These are phyloP conservation scores for Irpex lacteus DNA, from an alignment of 1,284 basidiomycete genomes.

Conservation along the genomic window DNA sequence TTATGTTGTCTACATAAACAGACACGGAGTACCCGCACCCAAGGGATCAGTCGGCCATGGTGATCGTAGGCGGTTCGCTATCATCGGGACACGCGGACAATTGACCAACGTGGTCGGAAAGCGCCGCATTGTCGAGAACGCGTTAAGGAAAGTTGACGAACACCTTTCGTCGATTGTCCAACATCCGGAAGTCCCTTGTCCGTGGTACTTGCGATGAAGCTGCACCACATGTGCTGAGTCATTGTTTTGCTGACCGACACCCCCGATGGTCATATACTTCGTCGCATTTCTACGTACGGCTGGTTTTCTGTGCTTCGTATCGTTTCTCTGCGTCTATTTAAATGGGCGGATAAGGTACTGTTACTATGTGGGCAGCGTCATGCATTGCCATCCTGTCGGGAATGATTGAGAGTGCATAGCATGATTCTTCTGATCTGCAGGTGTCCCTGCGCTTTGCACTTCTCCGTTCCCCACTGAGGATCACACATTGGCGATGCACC, in stretches of 20 bases:
- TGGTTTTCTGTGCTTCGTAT: too few species aligned
- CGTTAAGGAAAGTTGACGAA: not conserved
- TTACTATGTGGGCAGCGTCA: not conserved
- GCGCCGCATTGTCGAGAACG: not conserved
- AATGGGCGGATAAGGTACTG: not conserved
- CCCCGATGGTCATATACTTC: too few species aligned
- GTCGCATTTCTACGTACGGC: too few species aligned
- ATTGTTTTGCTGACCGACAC: too few species aligned
- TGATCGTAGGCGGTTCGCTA: not conserved
- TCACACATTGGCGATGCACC: not conserved
- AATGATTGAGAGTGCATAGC: not conserved
- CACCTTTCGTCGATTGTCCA: not conserved
- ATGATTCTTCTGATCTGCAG: not conserved
- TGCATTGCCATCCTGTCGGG: not conserved
- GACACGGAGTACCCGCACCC: not conserved
- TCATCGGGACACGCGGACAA: not conserved
- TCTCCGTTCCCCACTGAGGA: not conserved
- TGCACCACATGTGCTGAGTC: too few species aligned
- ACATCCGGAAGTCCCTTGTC: not conserved
- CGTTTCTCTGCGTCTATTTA: not conserved
- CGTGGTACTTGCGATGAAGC: not conserved
- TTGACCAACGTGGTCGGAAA: not conserved
- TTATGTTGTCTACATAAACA: not conserved
- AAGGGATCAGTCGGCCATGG: not conserved
- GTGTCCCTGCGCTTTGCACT: not conserved